Conservation (phyloP, 345 rosid species). For the Litchi chinensis region DNA sequence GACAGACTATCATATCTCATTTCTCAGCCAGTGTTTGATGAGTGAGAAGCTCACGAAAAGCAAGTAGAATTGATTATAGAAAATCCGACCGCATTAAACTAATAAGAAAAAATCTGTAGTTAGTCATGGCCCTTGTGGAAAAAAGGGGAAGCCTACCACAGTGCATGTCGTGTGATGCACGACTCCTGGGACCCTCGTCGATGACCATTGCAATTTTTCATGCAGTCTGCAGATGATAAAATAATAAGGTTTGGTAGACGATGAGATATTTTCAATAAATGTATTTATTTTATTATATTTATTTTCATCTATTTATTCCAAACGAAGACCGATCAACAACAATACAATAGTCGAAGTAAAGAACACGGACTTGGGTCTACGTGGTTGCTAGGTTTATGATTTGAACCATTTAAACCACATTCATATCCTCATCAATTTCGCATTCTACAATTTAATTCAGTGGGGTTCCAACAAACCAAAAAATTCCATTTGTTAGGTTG, state of each 20-base stretch:
- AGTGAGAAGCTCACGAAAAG: no score
- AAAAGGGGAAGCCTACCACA: background rate
- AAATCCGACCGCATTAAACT: background rate
- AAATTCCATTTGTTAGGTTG: no score
- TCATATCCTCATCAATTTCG: background rate
- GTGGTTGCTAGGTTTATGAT: conserved; percentile 16
- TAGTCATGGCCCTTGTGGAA: background rate
- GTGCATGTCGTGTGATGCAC: conserved; percentile 11
- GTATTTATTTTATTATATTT: background rate
- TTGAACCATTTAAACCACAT: background rate
- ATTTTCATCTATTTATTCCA: no score
- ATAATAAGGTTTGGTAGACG: background rate
- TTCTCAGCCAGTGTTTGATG: no score
- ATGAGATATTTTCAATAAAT: background rate
- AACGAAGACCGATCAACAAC: no score
- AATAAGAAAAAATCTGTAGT: no score
- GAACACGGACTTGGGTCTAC: conserved; percentile 4
- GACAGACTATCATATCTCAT: no score
- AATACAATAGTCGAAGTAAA: no score
- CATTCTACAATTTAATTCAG: background rate
- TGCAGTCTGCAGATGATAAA: background rate
- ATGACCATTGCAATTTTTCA: conserved; percentile 17
- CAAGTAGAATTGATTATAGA: background rate
- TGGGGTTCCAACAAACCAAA: background rate
- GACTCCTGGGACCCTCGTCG: conserved; percentile 12